Conservation (phyloP, 305 asterid species). For the Fraxinus platypoda region DNA sequence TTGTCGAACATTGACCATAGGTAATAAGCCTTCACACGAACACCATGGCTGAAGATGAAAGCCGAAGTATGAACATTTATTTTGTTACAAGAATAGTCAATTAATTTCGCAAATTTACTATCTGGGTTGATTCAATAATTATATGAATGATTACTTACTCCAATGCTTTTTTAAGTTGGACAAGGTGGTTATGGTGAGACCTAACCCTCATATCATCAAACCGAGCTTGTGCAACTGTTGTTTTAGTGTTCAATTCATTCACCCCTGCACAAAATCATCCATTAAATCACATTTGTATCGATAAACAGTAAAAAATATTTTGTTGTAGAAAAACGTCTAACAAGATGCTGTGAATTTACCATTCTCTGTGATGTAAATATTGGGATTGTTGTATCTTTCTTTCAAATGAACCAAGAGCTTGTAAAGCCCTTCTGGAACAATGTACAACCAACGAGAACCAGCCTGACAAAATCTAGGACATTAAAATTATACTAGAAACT, state of each 20-base stretch:
- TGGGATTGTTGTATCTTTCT: background rate
- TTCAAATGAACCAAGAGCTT: background rate
- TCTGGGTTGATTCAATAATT: background rate
- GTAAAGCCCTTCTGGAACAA: background rate
- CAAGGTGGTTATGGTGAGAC: background rate
- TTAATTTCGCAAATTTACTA: background rate
- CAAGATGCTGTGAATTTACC: background rate
- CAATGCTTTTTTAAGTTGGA: background rate
- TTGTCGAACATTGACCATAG: slow-evolving; percentile 35
- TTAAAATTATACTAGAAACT: background rate
- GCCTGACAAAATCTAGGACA: background rate
- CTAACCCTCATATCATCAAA: background rate
- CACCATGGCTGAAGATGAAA: slow-evolving; percentile 24
- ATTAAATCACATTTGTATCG: background rate
- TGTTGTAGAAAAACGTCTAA: background rate
- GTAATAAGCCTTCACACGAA: slow-evolving; percentile 32
- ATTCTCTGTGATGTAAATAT: background rate
- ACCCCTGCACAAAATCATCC: background rate
- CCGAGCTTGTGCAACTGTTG: background rate
- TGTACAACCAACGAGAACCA: background rate
- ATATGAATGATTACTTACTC: background rate
- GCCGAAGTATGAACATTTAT: background rate
- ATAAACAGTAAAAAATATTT: no score
- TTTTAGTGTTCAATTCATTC: background rate
- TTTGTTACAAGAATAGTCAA: background rate